Evolutionary conservation across 352 stramenopile genomes (phyloP).

Genomic region (Globisporangium lucens): DNA sequence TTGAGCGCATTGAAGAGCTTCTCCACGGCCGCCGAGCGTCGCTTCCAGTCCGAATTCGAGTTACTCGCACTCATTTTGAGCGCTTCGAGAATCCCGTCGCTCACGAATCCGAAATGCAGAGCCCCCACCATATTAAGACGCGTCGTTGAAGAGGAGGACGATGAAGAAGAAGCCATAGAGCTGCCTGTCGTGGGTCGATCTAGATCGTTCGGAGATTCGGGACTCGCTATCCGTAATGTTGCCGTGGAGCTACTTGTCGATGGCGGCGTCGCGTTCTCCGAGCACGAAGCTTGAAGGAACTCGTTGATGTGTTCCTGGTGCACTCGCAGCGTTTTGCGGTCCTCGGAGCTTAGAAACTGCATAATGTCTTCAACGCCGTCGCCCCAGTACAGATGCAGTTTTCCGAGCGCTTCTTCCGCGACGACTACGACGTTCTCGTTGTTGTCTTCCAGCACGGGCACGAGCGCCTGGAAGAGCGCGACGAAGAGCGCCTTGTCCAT

Average conservation of each 20-base stretch:
- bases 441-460: constrained; percentile 55
- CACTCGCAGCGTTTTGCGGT: constrained; percentile 47
- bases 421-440: constrained; percentile 60
- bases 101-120: constrained; percentile 49
- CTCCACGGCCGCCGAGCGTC: constrained; percentile 50
- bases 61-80: constrained; percentile 39
- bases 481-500: constrained; percentile 55
- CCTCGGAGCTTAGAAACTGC: constrained; percentile 60
- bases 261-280: neutral
- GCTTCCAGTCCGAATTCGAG: constrained; percentile 77
- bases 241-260: constrained; percentile 1
- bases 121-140: neutral
- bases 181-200: neutral
- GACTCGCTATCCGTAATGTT: neutral
- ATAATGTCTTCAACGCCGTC: constrained; percentile 38
- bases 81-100: constrained; percentile 30
- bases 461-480: constrained; percentile 50
- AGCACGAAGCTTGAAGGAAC: constrained; percentile 31
- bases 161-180: neutral
- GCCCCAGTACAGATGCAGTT: constrained; percentile 60
- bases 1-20: constrained; percentile 44
- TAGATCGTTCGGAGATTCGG: neutral
- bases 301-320: constrained; percentile 49
- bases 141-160: neutral
- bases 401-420: constrained; percentile 59